phyloP scores from a whole-genome alignment of 176 grass and related monocot genomes.

The Aegilops sharonensis region DNA sequence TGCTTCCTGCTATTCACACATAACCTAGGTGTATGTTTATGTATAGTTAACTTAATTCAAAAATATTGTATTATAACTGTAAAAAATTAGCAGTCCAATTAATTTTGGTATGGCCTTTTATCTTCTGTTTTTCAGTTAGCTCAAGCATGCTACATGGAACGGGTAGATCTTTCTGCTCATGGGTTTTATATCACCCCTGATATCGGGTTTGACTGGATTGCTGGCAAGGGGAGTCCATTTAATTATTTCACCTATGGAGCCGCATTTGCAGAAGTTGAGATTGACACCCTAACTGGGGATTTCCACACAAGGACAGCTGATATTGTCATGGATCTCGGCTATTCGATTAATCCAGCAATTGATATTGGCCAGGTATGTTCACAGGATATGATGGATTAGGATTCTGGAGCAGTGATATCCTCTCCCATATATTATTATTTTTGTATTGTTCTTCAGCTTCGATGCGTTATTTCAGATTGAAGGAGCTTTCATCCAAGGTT shows the following conservation, averaged over 20 bases:
- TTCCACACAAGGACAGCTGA: slow-evolving; percentile 81
- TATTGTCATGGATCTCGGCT: slow-evolving; percentile 87
- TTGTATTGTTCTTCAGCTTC: slow-evolving; percentile 4
- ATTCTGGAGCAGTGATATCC: not conserved
- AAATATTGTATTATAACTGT: not conserved
- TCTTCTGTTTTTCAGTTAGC: slow-evolving; percentile 51
- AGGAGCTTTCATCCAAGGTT: slow-evolving; percentile 94
- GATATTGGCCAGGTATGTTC: slow-evolving; percentile 83
- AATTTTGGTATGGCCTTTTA: slow-evolving; percentile 3
- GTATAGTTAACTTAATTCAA: not conserved
- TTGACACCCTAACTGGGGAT: slow-evolving; percentile 95
- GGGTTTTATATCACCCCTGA: slow-evolving; percentile 90
- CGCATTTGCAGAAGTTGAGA: slow-evolving; percentile 98
- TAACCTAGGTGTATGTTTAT: not conserved
- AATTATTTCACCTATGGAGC: slow-evolving; percentile 92
- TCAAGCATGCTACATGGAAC: slow-evolving; percentile 72
- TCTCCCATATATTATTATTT: not conserved
- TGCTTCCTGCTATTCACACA: not conserved
- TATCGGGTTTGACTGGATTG: slow-evolving; percentile 66
- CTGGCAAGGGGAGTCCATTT: slow-evolving; percentile 83
- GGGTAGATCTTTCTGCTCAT: slow-evolving; percentile 89
- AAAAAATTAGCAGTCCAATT: not conserved
- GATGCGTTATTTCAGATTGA: slow-evolving; percentile 67
- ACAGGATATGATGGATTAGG: not conserved
- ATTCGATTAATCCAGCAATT: slow-evolving; percentile 97